Base-by-base conservation (phyloP, 1,139 yeast species). In the Yarrowia galli region DNA sequence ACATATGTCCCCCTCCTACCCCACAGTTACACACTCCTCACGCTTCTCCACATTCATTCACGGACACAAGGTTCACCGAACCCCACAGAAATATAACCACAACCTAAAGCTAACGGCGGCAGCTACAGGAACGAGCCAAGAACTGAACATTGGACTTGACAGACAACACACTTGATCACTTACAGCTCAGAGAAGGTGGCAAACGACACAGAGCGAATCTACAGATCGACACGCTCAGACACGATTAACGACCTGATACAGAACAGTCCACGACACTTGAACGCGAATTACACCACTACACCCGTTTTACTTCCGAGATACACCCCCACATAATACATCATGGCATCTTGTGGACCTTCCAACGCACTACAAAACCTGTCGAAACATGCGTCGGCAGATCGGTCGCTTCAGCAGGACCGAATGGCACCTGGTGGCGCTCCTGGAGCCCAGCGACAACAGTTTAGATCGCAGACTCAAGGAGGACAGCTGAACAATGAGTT, bases 291-390 rank as follows among this genome's bases (percentile, higher is more conserved):
- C 53, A 28, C 38, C 36, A 48, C 22, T 5, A 4, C 56, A 32
- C 22, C 15, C 16, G n/a, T 5, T n/a, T 15, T 9, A 32, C n/a
- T 2, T 12, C 36, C 15, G 36, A 40, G 6, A 40, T 12, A 40
- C 43, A 40, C 20, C 13, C n/a, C 22, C 28, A 35, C 40, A 18
- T 65, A 48, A 48, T 28, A 28, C 32, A 28, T 10, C n/a, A 67
- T 67, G 68, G 70, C 71, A 18, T 69, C 74, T 18, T 78, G 80
- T 68, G 80, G 80, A 23, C 80, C 80, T 0, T 72, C 78, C 5
- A 78, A 77, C 67, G 76, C 81, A 6, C 73, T 77, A 42, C 75
- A 74, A 65, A 71, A 71, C 67, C 67, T 78, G 32, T 73, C 74
- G 51, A 76, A 76, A 70, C 78, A 77, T 46, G 68, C 74, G 4